Conservation (phyloP, 2,329 filamentous ascomycete genomes). For the Chaetomiaceae sp. region DNA sequence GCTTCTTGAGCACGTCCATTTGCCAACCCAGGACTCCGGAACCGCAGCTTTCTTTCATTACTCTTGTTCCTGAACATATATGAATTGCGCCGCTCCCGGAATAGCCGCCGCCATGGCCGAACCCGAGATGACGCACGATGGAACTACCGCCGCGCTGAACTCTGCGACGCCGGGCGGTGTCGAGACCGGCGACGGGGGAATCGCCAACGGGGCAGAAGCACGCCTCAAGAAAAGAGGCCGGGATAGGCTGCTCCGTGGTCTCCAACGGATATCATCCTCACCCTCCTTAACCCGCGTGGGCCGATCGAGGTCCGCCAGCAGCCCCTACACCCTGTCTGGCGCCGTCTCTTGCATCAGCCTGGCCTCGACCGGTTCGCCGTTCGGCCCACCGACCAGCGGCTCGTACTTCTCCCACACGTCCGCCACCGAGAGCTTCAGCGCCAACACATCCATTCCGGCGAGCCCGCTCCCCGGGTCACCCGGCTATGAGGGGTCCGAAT, state of each 20-base stretch:
- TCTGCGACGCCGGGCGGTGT: constrained; percentile 10
- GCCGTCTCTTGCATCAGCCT: constrained; percentile 54
- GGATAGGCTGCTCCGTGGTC: constrained; percentile 63
- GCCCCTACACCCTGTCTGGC: constrained; percentile 56
- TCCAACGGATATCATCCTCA: constrained; percentile 79
- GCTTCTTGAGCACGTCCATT: neutral
- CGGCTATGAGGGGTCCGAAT: constrained; percentile 39
- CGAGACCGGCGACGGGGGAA: constrained; percentile 2
- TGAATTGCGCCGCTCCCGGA: neutral
- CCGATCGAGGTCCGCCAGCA: constrained; percentile 61
- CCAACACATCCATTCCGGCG: constrained; percentile 37
- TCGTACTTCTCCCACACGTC: constrained; percentile 31
- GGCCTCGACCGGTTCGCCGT: constrained; percentile 39
- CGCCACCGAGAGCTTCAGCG: constrained; percentile 30
- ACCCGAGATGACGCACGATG: constrained; percentile 17
- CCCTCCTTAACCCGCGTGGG: constrained; percentile 63
- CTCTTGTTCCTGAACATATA: neutral
- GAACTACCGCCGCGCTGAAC: constrained; percentile 12
- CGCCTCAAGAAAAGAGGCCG: constrained; percentile 49
- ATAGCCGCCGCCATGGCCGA: constrained; percentile 23
- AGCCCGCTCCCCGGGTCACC: constrained; percentile 39
- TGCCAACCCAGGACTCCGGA: neutral
- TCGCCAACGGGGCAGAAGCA: constrained; percentile 12
- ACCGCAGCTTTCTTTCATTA: neutral
- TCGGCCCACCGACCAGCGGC: constrained; percentile 33